Evolutionary conservation across 2,329 filamentous ascomycete species (phyloP).

Genomic region (Mycogone perniciosa): DNA sequence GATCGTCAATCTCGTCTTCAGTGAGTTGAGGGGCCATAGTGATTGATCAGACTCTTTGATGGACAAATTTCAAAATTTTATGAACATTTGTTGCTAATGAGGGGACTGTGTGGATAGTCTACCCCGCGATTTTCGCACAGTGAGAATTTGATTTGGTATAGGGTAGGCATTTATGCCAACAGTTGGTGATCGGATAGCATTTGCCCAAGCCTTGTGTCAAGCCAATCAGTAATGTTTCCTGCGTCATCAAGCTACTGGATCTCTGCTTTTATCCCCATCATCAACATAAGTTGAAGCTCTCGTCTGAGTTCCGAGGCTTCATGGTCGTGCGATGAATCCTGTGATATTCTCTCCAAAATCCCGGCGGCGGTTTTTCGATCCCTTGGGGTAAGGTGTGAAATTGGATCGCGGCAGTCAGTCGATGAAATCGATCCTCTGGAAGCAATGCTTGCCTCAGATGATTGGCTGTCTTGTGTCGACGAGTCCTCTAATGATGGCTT

Average conservation of each 20-base stretch:
- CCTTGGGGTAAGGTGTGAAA: conserved; percentile 38
- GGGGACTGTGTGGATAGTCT: conserved; percentile 31
- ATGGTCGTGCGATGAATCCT: conserved; percentile 20
- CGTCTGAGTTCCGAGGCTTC: conserved; percentile 36
- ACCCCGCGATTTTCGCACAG: conserved; percentile 33
- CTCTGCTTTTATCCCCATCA: conserved; percentile 69
- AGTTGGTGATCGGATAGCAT: conserved; percentile 1
- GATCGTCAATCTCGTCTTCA: conserved; percentile 82
- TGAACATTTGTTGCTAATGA: conserved; percentile 21
- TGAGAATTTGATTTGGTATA: conserved; percentile 6
- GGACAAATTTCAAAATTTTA: conserved; percentile 24
- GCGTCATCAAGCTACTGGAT: conserved; percentile 62
- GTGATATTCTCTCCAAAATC: conserved; percentile 42
- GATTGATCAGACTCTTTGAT: conserved; percentile 4
- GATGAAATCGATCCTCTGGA: conserved; percentile 20
- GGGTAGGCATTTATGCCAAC: background rate
- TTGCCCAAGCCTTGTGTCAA: conserved; percentile 36
- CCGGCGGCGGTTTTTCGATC: conserved; percentile 54
- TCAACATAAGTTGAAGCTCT: conserved; percentile 67
- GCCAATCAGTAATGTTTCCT: conserved; percentile 44
- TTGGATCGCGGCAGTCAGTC: conserved; percentile 21
- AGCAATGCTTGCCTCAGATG: background rate
- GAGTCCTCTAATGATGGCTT: background rate
- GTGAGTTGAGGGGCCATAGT: conserved; percentile 50
- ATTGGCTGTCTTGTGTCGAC: conserved; percentile 7